Percentiles rank a stretch among this genome's conserved stretches.
These are phyloP conservation scores for Phtheirospermum japonicum DNA, from an alignment of 257 asterid species.

Conservation along the genomic window DNA sequence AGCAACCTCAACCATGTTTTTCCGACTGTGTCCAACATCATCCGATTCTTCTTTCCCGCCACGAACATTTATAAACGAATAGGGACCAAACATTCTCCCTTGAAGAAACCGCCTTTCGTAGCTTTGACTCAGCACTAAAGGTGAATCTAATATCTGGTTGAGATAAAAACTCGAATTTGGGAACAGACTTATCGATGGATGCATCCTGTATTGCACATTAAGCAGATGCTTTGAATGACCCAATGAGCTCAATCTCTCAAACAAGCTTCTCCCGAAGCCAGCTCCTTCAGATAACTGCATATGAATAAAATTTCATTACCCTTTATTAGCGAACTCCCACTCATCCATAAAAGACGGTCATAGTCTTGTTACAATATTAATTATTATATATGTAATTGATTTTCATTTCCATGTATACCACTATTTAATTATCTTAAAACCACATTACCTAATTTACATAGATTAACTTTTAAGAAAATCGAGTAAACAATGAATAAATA, in stretches of 20 bases:
- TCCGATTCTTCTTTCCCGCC: slow-evolving; percentile 51
- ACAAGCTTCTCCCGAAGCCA: slow-evolving; percentile 62
- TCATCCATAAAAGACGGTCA: too few relatives aligned
- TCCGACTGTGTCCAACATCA: slow-evolving; percentile 40
- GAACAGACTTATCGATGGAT: slow-evolving; percentile 48
- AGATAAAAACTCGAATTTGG: slow-evolving; percentile 47
- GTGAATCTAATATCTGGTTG: slow-evolving; percentile 44
- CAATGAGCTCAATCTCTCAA: slow-evolving; percentile 48
- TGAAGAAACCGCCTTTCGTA: slow-evolving; percentile 34
- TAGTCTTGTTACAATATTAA: too few relatives aligned
- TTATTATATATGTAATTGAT: too few relatives aligned
- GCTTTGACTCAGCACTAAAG: slow-evolving; percentile 30
- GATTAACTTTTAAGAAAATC: too few relatives aligned
- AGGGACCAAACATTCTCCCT: slow-evolving; percentile 57
- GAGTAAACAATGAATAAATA: too few relatives aligned
- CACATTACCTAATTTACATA: too few relatives aligned
- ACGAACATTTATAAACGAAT: slow-evolving; percentile 52
- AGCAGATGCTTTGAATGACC: slow-evolving; percentile 52
- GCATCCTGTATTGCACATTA: slow-evolving; percentile 58
- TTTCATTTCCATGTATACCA: too few relatives aligned
- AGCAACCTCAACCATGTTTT: slow-evolving; percentile 66
- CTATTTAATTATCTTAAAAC: too few relatives aligned
- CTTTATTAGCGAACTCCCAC: too few relatives aligned
- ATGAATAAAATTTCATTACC: too few relatives aligned
- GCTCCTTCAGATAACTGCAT: slow-evolving; percentile 26